Base-by-base conservation (phyloP, 176 grass and related monocot species). In the Avena eriantha region DNA sequence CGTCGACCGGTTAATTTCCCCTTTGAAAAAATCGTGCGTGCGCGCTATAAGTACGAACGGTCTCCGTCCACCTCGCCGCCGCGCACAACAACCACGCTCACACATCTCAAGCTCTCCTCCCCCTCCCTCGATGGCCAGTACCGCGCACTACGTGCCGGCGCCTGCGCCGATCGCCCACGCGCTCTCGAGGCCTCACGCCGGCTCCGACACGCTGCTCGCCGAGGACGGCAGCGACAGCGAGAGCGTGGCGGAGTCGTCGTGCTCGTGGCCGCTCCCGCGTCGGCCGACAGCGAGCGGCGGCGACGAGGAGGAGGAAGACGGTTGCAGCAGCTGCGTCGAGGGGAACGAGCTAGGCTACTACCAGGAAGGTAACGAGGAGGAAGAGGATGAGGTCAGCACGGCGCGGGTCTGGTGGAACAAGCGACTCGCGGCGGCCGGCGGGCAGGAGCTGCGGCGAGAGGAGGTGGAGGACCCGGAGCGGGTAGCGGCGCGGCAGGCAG, bases 241-340 rank as follows among this genome's bases (percentile, higher is more conserved):
- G 84, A 92, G 91, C 91, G 84, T 92, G 17, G 91, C 87, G 16
- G 91, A 92, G 80, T 87, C 91, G 54, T 88, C 87, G 63, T 78
- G 54, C 78, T 82, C 90, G 55, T 31, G 8, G 63, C 82, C 82
- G 45, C 50, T 2, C 77, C 69, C 81, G 46, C 21, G 17, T 10
- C 19, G 7, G 50, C 64, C 54, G 46, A 11, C 64, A 23, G 29
- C 51, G 2, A 22, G 26, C 29, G 49, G 43, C 56, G 21, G 55
- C 55, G 19, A 6, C 56, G 18, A 6, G 1, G 77, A 72, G 3
- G 72, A 74, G 0, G 84, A 85, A 23, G 78, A 88, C 64, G 86
- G 78, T 9, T 92, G 83, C 76, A 87, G 85, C 69, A 91, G 89
- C 81, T 91, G 85, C 76, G 89, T 91, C 11, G 89, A 84, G 49